Conservation (phyloP, 306 rosid species). For the Vigna radiata region DNA sequence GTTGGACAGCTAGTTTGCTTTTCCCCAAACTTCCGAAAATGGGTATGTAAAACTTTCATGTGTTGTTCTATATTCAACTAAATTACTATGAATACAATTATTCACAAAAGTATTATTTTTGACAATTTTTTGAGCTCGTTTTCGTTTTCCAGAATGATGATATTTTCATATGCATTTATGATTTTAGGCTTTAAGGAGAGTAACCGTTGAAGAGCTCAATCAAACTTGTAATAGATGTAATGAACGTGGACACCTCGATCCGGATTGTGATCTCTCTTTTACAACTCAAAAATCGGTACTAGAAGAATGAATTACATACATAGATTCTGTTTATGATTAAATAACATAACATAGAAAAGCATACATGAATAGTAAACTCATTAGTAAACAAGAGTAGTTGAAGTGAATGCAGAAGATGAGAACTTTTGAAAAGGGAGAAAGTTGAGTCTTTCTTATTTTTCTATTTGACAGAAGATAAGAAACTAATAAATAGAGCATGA, state of each 20-base stretch:
- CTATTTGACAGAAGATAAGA: background rate
- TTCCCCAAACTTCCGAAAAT: slow-evolving; percentile 27
- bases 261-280: background rate
- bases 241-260: slow-evolving; percentile 8
- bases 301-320: background rate
- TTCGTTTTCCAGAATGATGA: background rate
- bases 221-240: slow-evolving; percentile 3
- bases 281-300: background rate
- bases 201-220: slow-evolving; percentile 22
- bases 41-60: slow-evolving; percentile 32
- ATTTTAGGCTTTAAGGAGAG: slow-evolving; percentile 35
- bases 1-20: slow-evolving; percentile 34
- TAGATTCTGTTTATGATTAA: background rate
- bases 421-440: slow-evolving; percentile 13
- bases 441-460: background rate
- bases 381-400: background rate
- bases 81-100: background rate
- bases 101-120: background rate
- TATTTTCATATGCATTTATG: background rate
- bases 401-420: background rate
- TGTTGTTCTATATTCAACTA: background rate
- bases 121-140: background rate
- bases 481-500: background rate
- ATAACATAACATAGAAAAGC: background rate
- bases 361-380: background rate